phyloP scores from a whole-genome alignment of 495 filamentous ascomycete species.

The Cairneyella variabilis region DNA sequence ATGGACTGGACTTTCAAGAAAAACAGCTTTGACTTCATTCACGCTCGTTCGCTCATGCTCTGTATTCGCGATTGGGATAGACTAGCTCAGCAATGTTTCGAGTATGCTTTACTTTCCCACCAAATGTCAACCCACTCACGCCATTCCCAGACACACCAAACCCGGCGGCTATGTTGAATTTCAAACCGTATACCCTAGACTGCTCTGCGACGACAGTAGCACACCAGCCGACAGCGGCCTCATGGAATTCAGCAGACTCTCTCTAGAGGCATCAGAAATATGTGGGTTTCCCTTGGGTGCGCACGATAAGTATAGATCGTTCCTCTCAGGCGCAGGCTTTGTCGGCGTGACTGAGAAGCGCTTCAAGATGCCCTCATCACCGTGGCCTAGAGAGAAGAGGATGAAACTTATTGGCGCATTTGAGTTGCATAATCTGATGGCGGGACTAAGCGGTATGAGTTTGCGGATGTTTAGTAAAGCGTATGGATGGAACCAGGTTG shows the following conservation, averaged over 20 bases:
- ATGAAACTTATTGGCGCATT: constrained; percentile 43
- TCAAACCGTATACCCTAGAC: constrained; percentile 3
- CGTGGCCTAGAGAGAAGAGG: constrained; percentile 41
- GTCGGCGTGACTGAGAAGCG: constrained; percentile 26
- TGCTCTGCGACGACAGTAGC: constrained; percentile 17
- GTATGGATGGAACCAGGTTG: constrained; percentile 46
- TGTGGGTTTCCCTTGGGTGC: not conserved
- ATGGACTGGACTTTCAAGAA: constrained; percentile 27
- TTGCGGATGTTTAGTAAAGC: constrained; percentile 40
- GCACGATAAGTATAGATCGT: constrained; percentile 3
- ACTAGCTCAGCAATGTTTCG: constrained; percentile 18
- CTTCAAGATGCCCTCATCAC: constrained; percentile 34
- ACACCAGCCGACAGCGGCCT: constrained; percentile 7
- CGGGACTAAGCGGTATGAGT: constrained; percentile 14
- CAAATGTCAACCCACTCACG: not conserved
- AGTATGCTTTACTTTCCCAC: not conserved
- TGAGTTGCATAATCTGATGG: constrained; percentile 16
- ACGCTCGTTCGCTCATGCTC: constrained; percentile 19
- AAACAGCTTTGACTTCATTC: constrained; percentile 33
- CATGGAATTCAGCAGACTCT: constrained; percentile 4
- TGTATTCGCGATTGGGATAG: constrained; percentile 17
- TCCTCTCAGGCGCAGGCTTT: constrained; percentile 34
- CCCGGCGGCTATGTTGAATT: constrained; percentile 22
- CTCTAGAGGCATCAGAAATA: constrained; percentile 2
- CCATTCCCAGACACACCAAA: constrained; percentile 12